Evolutionary conservation across 129 eudicot species (phyloP).

Genomic region (Escallonia herrerae): DNA sequence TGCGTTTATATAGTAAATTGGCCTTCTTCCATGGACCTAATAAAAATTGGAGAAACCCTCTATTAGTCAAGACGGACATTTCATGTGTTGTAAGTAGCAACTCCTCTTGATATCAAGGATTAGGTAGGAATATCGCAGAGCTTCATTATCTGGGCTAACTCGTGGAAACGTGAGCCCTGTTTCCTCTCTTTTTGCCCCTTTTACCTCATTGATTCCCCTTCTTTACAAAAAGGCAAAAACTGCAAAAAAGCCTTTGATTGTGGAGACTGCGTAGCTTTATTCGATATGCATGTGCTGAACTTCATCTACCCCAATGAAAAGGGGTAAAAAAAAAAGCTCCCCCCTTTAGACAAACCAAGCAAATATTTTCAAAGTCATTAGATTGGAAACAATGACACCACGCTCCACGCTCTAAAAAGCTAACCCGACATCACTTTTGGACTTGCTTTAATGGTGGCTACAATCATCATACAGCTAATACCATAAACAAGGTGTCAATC

Average conservation of each 20-base stretch:
- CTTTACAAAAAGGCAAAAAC: too few relatives aligned
- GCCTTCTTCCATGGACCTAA: not conserved
- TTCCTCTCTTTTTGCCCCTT: too few relatives aligned
- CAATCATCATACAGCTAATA: too few relatives aligned
- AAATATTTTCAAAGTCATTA: not conserved
- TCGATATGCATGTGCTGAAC: conserved; percentile 1
- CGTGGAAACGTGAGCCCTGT: too few relatives aligned
- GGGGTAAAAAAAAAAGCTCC: not conserved
- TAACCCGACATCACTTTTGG: not conserved
- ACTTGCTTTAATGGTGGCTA: too few relatives aligned
- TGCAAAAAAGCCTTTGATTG: conserved; percentile 4
- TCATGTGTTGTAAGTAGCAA: too few relatives aligned
- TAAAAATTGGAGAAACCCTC: too few relatives aligned
- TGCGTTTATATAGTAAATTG: too few relatives aligned
- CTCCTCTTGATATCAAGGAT: too few relatives aligned
- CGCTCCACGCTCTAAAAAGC: not conserved
- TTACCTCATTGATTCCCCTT: too few relatives aligned
- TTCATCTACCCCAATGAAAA: conserved; percentile 7
- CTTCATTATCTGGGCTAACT: too few relatives aligned
- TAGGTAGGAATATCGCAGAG: too few relatives aligned
- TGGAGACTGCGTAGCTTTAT: not conserved
- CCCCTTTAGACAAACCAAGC: conserved; percentile 7
- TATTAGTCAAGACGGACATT: not conserved
- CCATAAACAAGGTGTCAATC: not conserved
- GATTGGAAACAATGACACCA: not conserved